These are phyloP conservation scores for Leptosphaerulina australis DNA, from an alignment of 2,329 filamentous ascomycete species.

Conservation along the genomic window DNA sequence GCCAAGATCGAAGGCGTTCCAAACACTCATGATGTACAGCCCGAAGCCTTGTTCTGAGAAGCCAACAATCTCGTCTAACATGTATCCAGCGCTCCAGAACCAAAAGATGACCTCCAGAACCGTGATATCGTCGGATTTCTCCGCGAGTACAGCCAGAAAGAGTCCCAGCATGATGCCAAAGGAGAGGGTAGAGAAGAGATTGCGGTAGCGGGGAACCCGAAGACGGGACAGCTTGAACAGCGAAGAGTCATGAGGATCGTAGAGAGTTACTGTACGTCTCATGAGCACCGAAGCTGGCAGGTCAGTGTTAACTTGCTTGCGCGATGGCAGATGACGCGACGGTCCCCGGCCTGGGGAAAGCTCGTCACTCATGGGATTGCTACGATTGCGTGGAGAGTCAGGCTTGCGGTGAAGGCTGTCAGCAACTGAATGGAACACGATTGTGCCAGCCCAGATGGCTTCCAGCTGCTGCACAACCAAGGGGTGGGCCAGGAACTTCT, in stretches of 20 bases:
- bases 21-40: conserved; percentile 92
- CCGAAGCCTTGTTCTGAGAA: conserved; percentile 98
- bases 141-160: conserved; percentile 79
- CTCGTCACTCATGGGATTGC: conserved; percentile 30
- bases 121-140: conserved; percentile 80
- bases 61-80: conserved; percentile 93
- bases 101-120: conserved; percentile 87
- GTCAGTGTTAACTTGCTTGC: conserved; percentile 34
- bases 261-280: conserved; percentile 80
- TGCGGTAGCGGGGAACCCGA: conserved; percentile 88
- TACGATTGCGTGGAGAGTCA: conserved; percentile 37
- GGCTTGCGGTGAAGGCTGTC: conserved; percentile 78
- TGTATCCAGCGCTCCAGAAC: conserved; percentile 97
- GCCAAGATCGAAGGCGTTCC: conserved; percentile 93
- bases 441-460: conserved; percentile 94
- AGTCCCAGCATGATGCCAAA: conserved; percentile 83
- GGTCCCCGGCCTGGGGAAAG: conserved; percentile 42
- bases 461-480: conserved; percentile 94
- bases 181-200: conserved; percentile 86
- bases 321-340: conserved; percentile 36
- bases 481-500: conserved; percentile 89
- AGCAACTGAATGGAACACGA: conserved; percentile 89
- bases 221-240: conserved; percentile 89
- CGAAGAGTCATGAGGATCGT: conserved; percentile 88
- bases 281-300: conserved; percentile 50